Conservation (phyloP, 371 early-diverging fungal species). For the Dentiscutata heterogama region DNA sequence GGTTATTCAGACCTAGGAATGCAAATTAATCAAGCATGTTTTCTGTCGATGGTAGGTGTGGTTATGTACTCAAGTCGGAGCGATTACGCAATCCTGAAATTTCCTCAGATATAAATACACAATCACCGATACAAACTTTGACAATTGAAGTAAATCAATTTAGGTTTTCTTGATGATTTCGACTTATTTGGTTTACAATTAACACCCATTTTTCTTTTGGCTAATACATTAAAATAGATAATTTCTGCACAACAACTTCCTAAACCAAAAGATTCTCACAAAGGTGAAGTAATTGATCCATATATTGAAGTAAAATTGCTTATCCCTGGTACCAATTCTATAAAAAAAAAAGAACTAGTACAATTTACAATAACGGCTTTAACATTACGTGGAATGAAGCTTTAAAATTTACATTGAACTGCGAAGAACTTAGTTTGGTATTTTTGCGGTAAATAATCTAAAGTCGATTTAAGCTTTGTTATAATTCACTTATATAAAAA, state of each 20-base stretch:
- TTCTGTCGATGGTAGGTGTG: conserved; percentile 67
- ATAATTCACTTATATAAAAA: too few relatives aligned
- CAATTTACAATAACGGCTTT: conserved; percentile 61
- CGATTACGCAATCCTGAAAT: conserved; percentile 51
- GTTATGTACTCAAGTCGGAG: conserved; percentile 82
- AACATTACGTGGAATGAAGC: conserved; percentile 71
- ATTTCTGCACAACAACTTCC: conserved; percentile 74
- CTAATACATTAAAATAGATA: conserved; percentile 50
- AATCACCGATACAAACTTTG: not conserved
- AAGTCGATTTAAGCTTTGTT: too few relatives aligned
- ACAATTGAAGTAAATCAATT: conserved; percentile 20
- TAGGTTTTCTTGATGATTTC: not conserved
- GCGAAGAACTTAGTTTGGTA: conserved; percentile 59
- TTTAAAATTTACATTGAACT: conserved; percentile 60
- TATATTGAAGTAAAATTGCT: conserved; percentile 66
- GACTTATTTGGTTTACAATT: not conserved
- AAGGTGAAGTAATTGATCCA: conserved; percentile 68
- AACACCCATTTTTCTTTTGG: not conserved
- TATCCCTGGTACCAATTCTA: conserved; percentile 50
- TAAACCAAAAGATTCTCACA: conserved; percentile 61
- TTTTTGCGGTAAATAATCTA: conserved; percentile 57
- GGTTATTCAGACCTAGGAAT: conserved; percentile 65
- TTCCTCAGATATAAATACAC: not conserved
- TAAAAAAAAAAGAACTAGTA: conserved; percentile 55
- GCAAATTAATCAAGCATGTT: conserved; percentile 85